Evolutionary conservation across 192 early-diverging fungal genomes (phyloP), one percentile per base, ranked within the genome.

Genomic region (Mortierella antarctica): DNA sequence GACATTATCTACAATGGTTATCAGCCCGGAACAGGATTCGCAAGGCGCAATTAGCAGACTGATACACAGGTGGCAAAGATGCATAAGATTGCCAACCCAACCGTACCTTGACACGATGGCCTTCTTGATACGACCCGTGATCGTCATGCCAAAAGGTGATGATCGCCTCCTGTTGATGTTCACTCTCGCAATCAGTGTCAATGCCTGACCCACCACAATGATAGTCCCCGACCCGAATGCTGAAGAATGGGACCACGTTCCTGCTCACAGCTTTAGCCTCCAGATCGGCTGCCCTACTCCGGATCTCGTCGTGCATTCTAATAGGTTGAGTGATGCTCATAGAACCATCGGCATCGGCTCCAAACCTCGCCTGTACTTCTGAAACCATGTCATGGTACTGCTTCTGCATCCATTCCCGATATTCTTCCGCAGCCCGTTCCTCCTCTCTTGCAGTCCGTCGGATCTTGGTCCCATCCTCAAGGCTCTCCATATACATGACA

Each of bases 401-500:
- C 41, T 57, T 67, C 42, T 80, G 54, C 2, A 80, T 50, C 23
- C 56, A 54, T 5, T 71, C 65, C 21, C 31, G 57, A 15, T 80
- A 70, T 6, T 44, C 65, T 2, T 71, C 70, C 2, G 48, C 61
- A 7, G 71, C 77, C 0, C 51, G 64, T 18, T 87, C 87, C 60
- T 93, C 91, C 57, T 93, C 92, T 17, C 71, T 74, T 23, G 79
- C 75, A 2, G 60, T 87, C 4, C 88, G 70, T 40, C 78, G 80
- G 11, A 90, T 45, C 77, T 80, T 80, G 48, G 65, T 84, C 1
- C 86, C 86, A 65, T 88, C 82, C 4, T 68, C 62, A 17, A 88
- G 41, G 18, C 59, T 85, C 40, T 94, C 92, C 7, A 81, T 59
- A 56, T 71, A 91, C 13, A 82, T 51, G 11, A 90, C 64, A 7